Evolutionary conservation across 2,329 filamentous ascomycete genomes (phyloP), one percentile per base, ranked within the genome.

Genomic region (Fusarium tjaetaba): DNA sequence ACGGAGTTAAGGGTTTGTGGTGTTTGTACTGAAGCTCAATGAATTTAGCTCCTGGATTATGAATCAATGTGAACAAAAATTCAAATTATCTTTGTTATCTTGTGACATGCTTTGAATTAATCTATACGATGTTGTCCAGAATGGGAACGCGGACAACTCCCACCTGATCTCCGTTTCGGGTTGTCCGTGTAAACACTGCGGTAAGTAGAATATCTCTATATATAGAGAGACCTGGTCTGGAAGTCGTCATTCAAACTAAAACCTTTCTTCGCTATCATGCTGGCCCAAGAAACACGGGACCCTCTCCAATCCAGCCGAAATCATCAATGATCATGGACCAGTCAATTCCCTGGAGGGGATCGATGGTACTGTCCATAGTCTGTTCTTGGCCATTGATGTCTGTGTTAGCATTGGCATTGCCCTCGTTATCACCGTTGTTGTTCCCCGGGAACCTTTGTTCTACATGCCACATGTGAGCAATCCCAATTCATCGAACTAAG

Each of bases 241-340:
- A 36, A 52, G 2, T 18, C 20, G 24, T 22, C 20, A 55, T 52
- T 61, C 30, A 55, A 39, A 48, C 53, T 24, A n/a, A 56, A 56
- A 11, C n/a, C 14, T 30, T 42, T 34, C 9, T n/a, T 53, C 32
- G 18, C 24, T 20, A 42, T 73, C 73, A 79, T 34, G 78, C 72
- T 22, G 80, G 71, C 18, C 79, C 79, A 28, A 81, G 65, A 24
- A 83, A 76, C 1, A 82, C 73, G 8, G 77, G 69, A 3, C 80
- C 79, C 13, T 80, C 76, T 20, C 77, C 77, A 5, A 75, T 78
- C 85, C 85, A 86, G 66, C 85, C 85, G 74, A 87, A 86, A 51
- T 87, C 86, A 63, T 86, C 84, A 81, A 87, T 84, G 38, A 87
- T 83, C 62, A 85, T 83, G 67, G 84, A 82, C 86, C 86, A 87